A percentile compares a stretch with the other conserved stretches of the same genome.
phyloP scores from a whole-genome alignment of 2,329 filamentous ascomycete species.

The Trichoderma endophyticum region DNA sequence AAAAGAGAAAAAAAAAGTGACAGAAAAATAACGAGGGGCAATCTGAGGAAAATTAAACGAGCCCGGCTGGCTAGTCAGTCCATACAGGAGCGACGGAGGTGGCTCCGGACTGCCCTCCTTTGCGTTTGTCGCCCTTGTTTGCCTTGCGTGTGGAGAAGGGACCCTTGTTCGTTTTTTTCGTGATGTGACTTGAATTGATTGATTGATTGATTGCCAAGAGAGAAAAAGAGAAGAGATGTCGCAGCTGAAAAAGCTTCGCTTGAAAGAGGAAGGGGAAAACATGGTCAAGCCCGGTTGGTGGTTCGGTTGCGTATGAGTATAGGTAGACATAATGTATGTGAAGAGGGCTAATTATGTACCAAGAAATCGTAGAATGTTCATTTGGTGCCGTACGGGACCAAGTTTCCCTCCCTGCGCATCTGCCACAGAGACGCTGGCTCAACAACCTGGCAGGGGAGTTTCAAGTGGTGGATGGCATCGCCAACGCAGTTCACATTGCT shows the following conservation, averaged over 20 bases:
- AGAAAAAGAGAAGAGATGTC: background rate
- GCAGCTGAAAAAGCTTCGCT: background rate
- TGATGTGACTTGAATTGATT: background rate
- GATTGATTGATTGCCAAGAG: background rate
- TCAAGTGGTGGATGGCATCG: slow-evolving; percentile 32
- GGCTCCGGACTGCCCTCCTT: background rate
- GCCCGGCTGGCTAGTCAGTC: too few species aligned
- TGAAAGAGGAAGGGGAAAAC: background rate
- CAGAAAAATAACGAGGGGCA: background rate
- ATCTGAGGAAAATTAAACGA: background rate
- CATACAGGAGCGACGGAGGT: background rate
- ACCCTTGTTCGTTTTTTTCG: background rate
- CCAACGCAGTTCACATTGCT: slow-evolving; percentile 27
- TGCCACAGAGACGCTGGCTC: slow-evolving; percentile 34
- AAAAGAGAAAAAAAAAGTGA: background rate
- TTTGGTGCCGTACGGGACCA: background rate
- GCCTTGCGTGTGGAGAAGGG: background rate
- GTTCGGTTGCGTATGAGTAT: background rate
- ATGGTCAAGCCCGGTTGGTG: background rate
- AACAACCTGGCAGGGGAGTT: slow-evolving; percentile 32
- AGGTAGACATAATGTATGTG: background rate
- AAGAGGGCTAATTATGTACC: background rate
- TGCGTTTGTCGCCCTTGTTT: background rate
- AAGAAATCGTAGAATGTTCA: background rate
- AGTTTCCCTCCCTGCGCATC: slow-evolving; percentile 29